Evolutionary conservation across 148 eudicot species (phyloP), one percentile per base, ranked within the genome.

Genomic region (Vaccinium darrowii): DNA sequence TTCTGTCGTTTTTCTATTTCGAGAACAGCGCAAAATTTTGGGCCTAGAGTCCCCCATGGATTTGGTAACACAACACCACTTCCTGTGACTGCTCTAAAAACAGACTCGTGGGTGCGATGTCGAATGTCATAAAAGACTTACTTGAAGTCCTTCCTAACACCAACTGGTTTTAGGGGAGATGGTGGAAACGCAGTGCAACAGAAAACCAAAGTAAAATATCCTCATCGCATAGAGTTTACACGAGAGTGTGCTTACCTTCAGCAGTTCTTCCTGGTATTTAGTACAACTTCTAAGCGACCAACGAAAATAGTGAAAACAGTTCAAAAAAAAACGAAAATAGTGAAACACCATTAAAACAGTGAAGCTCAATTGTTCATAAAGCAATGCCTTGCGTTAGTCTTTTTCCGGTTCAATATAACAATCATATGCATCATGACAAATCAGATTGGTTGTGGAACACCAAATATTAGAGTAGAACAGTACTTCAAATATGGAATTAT

Each of bases 371-470:
- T 18, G 58, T 78, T 77, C 60, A 50, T 15, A 51, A 52, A 52
- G 36, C 79, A 76, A 78, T 27, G 56, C 60, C 52, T 52, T 50
- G 58, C 60, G 23, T 43, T 21, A 47, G n/a, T 39, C 47, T 76
- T 21, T 19, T 76, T 30, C 14, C 54, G 11, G 79, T 76, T 49
- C 79, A 76, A 7, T 76, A 19, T 47, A 50, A 76, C 23, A 19
- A 76, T 76, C 51, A 19, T 76, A 43, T 47, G 79, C 79, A 47
- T 76, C 27, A 76, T 73, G 79, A 76, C 19, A n/a, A 76, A 43
- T 76, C 58, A 23, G 12, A 51, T 2, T 10, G 58, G 36, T 51
- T 23, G 18, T 52, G 16, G 33, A 51, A 51, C 33, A 51, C 49
- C 30, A 52, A 77, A 51, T 10, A 19, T 27, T 0, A 10, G 30